Percentiles rank a stretch among this genome's conserved stretches.
Conservation (phyloP, 2,329 filamentous ascomycete species). For the Alternaria sp. region DNA sequence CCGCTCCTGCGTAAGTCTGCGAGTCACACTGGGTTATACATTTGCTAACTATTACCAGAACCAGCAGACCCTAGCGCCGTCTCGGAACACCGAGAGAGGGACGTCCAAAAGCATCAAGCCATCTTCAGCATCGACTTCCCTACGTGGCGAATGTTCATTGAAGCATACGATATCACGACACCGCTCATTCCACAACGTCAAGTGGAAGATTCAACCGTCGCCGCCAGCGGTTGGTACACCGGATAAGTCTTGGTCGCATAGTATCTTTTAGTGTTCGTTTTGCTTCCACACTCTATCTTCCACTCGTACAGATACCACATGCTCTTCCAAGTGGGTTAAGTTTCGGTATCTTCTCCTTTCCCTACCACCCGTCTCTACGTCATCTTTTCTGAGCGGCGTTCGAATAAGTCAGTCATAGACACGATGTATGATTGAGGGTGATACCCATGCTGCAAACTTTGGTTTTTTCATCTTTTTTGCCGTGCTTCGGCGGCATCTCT, state of each 20-base stretch:
- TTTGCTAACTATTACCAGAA: conserved; percentile 42
- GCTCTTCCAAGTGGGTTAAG: not conserved
- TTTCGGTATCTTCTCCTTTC: not conserved
- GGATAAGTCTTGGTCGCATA: not conserved
- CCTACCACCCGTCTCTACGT: not conserved
- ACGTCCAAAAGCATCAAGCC: conserved; percentile 73
- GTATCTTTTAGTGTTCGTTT: no score
- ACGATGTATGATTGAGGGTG: not conserved
- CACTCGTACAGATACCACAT: not conserved
- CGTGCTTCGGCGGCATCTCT: not conserved
- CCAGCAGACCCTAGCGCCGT: conserved; percentile 57
- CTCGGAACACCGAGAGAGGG: conserved; percentile 64
- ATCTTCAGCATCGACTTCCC: conserved; percentile 87
- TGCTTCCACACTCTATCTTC: not conserved
- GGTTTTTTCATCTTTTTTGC: not conserved
- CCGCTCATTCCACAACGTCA: conserved; percentile 83
- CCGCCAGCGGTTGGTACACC: conserved; percentile 38
- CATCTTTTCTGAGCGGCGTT: not conserved
- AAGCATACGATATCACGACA: conserved; percentile 77
- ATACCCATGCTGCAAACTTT: not conserved
- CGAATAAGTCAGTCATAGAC: not conserved
- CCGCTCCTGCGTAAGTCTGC: conserved; percentile 78
- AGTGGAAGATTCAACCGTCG: conserved; percentile 35
- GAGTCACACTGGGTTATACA: not conserved
- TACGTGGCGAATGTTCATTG: conserved; percentile 80